Evolutionary conservation across 768 basidiomycete genomes (phyloP).

Genomic region (Podaxis mareebaensis): DNA sequence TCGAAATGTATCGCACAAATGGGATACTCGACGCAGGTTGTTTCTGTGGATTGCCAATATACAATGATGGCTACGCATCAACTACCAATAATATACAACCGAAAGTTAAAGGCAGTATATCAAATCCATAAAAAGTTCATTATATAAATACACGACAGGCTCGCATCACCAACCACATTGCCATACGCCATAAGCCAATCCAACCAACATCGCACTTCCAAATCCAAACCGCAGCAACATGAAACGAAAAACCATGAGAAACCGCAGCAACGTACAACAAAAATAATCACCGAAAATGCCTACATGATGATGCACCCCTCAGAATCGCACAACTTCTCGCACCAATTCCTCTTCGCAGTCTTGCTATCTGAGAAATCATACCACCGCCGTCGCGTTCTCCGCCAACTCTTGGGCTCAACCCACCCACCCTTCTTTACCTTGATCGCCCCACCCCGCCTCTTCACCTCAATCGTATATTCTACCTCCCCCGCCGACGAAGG

Average conservation of each 20-base stretch:
- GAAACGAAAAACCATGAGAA: neutral
- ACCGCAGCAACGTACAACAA: neutral
- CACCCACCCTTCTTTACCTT: constrained; percentile 21
- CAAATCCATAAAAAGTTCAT: neutral
- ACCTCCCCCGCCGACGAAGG: constrained; percentile 26
- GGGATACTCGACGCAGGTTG: too few species aligned
- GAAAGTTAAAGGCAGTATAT: neutral
- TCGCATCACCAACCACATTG: neutral
- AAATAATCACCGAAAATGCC: neutral
- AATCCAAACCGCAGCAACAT: neutral
- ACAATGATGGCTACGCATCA: neutral
- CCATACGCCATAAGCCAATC: neutral
- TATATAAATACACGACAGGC: neutral
- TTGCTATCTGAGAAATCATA: neutral
- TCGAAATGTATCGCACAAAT: too few species aligned
- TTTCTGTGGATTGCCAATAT: neutral
- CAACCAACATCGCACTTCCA: neutral
- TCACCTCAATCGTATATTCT: constrained; percentile 36
- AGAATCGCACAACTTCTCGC: constrained; percentile 14
- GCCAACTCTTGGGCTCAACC: constrained; percentile 10
- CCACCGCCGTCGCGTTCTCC: neutral
- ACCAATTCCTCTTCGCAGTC: constrained; percentile 11
- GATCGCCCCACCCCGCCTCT: constrained; percentile 31
- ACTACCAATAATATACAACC: neutral
- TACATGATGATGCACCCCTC: constrained; percentile 18